These are phyloP conservation scores for Oldenlandia corymbosa DNA, from an alignment of 257 asterid genomes.

Conservation along the genomic window DNA sequence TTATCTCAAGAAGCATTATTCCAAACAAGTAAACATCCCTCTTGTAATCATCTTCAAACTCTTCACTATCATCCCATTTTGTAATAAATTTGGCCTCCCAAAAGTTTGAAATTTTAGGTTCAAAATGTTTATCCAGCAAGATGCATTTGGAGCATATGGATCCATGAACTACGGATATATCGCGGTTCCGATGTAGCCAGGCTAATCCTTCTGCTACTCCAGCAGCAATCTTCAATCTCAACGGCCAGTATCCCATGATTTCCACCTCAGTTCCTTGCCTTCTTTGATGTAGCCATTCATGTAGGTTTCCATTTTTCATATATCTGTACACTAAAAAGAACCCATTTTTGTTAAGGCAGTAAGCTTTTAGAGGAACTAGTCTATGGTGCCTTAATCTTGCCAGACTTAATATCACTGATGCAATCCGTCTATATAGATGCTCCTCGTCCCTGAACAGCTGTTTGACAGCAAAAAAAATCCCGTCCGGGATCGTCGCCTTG, in stretches of 20 bases:
- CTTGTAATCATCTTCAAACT: conserved; percentile 8
- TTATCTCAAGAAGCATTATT: conserved; percentile 23
- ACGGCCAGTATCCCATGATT: conserved; percentile 16
- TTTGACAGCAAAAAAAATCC: conserved; percentile 19
- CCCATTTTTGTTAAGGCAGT: conserved; percentile 9
- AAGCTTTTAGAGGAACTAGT: conserved; percentile 24
- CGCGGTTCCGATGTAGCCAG: conserved; percentile 24
- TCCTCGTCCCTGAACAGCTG: conserved; percentile 8
- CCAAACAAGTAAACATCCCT: conserved; percentile 25
- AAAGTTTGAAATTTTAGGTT: conserved; percentile 22
- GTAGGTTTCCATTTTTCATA: conserved; percentile 30
- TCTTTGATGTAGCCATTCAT: conserved; percentile 19
- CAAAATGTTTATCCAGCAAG: conserved; percentile 21
- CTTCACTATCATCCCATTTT: conserved; percentile 4
- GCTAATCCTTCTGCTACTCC: conserved; percentile 26
- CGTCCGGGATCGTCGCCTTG: conserved; percentile 25
- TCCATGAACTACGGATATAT: conserved; percentile 17
- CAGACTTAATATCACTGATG: conserved; percentile 14
- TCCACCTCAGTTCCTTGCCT: neutral
- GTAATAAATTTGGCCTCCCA: conserved; percentile 19
- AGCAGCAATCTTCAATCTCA: conserved; percentile 23
- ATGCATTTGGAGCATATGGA: conserved; percentile 23
- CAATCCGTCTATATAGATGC: conserved; percentile 8
- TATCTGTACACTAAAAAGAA: conserved; percentile 24
- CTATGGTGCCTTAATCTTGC: conserved; percentile 24